A percentile compares a stretch with the other conserved stretches of the same genome.
These are phyloP conservation scores for Acephala macrosclerotiorum DNA, from an alignment of 2,329 filamentous ascomycete species.

Conservation along the genomic window DNA sequence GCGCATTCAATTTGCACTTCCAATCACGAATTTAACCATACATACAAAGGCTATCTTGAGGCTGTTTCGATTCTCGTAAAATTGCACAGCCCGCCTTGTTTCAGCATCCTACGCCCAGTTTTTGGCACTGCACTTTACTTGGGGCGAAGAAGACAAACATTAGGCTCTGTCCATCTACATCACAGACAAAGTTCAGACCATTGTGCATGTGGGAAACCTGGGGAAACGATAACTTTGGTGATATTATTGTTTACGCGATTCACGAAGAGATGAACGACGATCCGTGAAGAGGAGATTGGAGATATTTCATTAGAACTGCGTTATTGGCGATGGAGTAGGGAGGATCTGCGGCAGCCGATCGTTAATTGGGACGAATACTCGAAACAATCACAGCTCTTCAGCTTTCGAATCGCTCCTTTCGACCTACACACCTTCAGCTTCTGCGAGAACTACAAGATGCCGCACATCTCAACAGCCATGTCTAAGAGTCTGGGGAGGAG, in stretches of 20 bases:
- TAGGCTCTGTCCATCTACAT: not conserved
- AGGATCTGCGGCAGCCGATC: slow-evolving; percentile 7
- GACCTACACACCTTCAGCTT: not conserved
- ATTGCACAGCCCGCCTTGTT: slow-evolving; percentile 34
- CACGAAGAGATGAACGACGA: slow-evolving; percentile 11
- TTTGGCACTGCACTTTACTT: not conserved
- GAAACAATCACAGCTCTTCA: slow-evolving; percentile 4
- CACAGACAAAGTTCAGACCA: not conserved
- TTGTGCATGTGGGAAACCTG: not conserved
- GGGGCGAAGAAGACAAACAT: slow-evolving; percentile 3
- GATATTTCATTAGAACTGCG: not conserved
- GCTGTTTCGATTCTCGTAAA: slow-evolving; percentile 20
- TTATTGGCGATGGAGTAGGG: slow-evolving; percentile 5
- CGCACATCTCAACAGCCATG: slow-evolving; percentile 42
- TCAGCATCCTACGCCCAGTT: slow-evolving; percentile 18
- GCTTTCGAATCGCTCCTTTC: not conserved
- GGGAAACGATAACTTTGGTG: slow-evolving; percentile 4
- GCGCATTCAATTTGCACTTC: not conserved
- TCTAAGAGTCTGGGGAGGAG: slow-evolving; percentile 39
- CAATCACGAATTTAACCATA: slow-evolving; percentile 10
- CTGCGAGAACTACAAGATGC: slow-evolving; percentile 33
- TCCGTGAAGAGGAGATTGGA: slow-evolving; percentile 5
- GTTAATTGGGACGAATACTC: not conserved
- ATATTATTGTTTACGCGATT: slow-evolving; percentile 14
- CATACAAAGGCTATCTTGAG: slow-evolving; percentile 23